phyloP scores from a whole-genome alignment of 2,329 filamentous ascomycete species.

The Oidium heveae region DNA sequence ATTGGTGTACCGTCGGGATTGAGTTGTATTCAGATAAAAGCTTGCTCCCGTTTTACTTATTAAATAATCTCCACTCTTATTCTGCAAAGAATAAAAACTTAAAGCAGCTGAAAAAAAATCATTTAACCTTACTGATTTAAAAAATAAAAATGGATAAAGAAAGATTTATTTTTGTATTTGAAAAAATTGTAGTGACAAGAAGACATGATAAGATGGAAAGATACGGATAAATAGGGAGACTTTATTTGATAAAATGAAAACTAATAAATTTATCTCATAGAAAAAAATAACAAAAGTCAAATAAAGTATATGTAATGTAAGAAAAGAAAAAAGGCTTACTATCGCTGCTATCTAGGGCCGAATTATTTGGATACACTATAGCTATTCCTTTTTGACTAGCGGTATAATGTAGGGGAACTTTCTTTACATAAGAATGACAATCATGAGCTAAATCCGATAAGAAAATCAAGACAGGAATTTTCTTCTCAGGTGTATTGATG shows the following conservation, averaged over 20 bases:
- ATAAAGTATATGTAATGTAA: neutral
- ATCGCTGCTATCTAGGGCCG: constrained; percentile 24
- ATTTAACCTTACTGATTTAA: too few species aligned
- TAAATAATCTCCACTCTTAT: too few species aligned
- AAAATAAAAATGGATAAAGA: too few species aligned
- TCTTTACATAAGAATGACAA: constrained; percentile 59
- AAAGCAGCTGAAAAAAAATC: too few species aligned
- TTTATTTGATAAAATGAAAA: constrained; percentile 42
- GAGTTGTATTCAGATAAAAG: constrained; percentile 80
- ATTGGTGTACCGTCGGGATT: constrained; percentile 43
- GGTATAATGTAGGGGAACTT: constrained; percentile 74
- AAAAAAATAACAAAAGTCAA: constrained; percentile 36
- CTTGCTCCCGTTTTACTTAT: constrained; percentile 68
- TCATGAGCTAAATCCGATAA: constrained; percentile 89
- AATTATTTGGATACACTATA: constrained; percentile 88
- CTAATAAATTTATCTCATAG: constrained; percentile 64
- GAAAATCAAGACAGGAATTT: constrained; percentile 72
- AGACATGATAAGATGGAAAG: too few species aligned
- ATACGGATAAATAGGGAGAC: too few species aligned
- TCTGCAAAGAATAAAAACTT: too few species aligned
- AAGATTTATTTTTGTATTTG: too few species aligned
- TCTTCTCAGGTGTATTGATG: constrained; percentile 10
- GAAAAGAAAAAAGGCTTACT: constrained; percentile 19
- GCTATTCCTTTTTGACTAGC: constrained; percentile 65
- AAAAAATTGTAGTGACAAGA: too few species aligned